phyloP scores from a whole-genome alignment of 2,329 filamentous ascomycete species.

The Mollisia scopiformis region DNA sequence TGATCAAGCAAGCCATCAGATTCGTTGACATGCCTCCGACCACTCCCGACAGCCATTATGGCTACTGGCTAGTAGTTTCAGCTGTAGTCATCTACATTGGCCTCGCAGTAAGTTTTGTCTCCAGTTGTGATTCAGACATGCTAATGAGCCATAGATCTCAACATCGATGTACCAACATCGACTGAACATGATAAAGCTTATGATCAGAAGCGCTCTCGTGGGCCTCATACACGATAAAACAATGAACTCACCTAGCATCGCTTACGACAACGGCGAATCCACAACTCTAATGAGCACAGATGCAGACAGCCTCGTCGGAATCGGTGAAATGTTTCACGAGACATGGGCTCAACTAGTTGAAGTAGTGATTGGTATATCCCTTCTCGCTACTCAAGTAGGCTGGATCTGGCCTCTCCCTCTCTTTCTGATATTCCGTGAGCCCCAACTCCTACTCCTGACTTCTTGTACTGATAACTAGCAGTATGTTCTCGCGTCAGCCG shows the following conservation, averaged over 20 bases:
- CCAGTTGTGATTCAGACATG: not conserved
- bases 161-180: constrained; percentile 37
- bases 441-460: not conserved
- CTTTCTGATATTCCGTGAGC: constrained; percentile 45
- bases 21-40: constrained; percentile 29
- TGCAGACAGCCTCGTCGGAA: constrained; percentile 38
- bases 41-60: constrained; percentile 12
- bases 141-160: constrained; percentile 34
- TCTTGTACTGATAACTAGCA: not conserved
- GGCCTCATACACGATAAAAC: constrained; percentile 41
- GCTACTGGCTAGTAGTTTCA: constrained; percentile 38
- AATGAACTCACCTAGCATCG: constrained; percentile 29
- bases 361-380: constrained; percentile 42
- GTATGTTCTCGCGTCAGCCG: constrained; percentile 47
- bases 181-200: constrained; percentile 38
- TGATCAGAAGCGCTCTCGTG: constrained; percentile 40
- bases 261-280: constrained; percentile 38
- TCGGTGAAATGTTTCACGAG: constrained; percentile 45
- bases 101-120: constrained; percentile 37
- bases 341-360: constrained; percentile 47
- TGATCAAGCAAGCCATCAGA: constrained; percentile 43
- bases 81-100: constrained; percentile 42
- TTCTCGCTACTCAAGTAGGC: constrained; percentile 44
- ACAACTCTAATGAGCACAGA: constrained; percentile 47
- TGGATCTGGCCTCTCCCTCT: constrained; percentile 47